Evolutionary conservation across 2,329 filamentous ascomycete species (phyloP).

Genomic region (Fusarium sp.): DNA sequence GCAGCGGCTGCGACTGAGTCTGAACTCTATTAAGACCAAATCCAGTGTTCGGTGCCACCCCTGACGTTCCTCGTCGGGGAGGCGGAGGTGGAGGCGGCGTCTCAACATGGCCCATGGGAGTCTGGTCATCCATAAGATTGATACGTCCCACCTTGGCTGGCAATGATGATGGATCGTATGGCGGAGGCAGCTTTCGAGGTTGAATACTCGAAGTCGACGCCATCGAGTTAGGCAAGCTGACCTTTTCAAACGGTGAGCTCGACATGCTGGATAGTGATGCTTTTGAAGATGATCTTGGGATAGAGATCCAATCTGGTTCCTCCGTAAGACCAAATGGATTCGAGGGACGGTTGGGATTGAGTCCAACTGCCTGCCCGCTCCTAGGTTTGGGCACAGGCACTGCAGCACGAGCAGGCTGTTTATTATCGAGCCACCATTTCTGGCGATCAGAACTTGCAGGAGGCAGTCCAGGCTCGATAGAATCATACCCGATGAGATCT

Average conservation of each 20-base stretch:
- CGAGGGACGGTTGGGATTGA: slow-evolving; percentile 78
- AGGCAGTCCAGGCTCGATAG: slow-evolving; percentile 81
- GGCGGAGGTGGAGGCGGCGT: slow-evolving; percentile 61
- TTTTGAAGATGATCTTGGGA: slow-evolving; percentile 65
- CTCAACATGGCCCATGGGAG: slow-evolving; percentile 40
- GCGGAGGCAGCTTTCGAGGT: slow-evolving; percentile 63
- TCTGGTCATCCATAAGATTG: slow-evolving; percentile 56
- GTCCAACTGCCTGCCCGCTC: slow-evolving; percentile 65
- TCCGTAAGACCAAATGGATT: slow-evolving; percentile 83
- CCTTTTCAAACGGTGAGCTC: slow-evolving; percentile 68
- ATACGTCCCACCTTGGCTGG: slow-evolving; percentile 60
- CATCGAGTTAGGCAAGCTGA: slow-evolving; percentile 61
- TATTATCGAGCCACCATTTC: slow-evolving; percentile 77
- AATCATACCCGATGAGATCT: slow-evolving; percentile 82
- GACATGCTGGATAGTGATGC: slow-evolving; percentile 68
- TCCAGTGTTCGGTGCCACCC: slow-evolving; percentile 22
- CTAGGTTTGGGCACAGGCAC: slow-evolving; percentile 70
- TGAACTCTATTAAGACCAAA: slow-evolving; percentile 41
- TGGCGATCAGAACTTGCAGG: slow-evolving; percentile 74
- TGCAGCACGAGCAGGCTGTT: slow-evolving; percentile 78
- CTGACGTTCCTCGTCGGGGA: slow-evolving; percentile 55
- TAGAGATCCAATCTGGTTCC: slow-evolving; percentile 86
- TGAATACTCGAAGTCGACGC: slow-evolving; percentile 57
- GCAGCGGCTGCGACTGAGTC: slow-evolving; percentile 46
- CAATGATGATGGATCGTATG: slow-evolving; percentile 59